Conservation (phyloP, 2,329 filamentous ascomycete species). For the Trichoderma gracile region DNA sequence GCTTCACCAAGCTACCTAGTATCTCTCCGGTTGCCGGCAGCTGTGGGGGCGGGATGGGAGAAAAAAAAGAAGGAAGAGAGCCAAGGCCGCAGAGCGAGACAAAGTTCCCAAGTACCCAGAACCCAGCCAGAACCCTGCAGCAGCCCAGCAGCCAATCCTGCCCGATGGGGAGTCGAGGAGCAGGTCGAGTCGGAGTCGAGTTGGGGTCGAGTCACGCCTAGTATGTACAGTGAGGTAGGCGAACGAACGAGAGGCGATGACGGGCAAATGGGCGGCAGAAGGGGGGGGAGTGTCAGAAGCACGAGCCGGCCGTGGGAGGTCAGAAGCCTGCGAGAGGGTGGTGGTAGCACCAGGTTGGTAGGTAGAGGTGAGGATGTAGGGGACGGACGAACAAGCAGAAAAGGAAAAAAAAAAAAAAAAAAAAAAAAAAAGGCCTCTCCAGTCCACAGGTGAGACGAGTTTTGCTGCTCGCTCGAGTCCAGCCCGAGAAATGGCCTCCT, state of each 20-base stretch:
- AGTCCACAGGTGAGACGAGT: conserved; percentile 13
- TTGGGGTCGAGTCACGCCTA: too few species aligned
- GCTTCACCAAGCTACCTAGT: conserved; percentile 20
- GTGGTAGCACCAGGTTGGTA: too few species aligned
- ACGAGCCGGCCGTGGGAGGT: neutral
- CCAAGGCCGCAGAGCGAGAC: conserved; percentile 17
- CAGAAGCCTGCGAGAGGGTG: conserved; percentile 5
- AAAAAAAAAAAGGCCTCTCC: neutral
- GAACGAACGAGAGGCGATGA: conserved; percentile 14
- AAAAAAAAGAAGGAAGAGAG: conserved; percentile 15
- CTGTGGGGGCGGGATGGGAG: conserved; percentile 19
- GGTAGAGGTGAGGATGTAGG: too few species aligned
- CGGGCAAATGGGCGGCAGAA: conserved; percentile 16
- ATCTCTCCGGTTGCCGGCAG: conserved; percentile 25
- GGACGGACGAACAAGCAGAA: neutral
- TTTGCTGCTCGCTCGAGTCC: neutral
- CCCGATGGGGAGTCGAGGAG: conserved; percentile 13
- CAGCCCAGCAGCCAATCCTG: conserved; percentile 22
- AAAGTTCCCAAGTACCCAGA: conserved; percentile 19
- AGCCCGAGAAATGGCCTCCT: neutral
- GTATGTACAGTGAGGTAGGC: too few species aligned
- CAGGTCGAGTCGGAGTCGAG: neutral
- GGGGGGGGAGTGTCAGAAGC: conserved; percentile 7
- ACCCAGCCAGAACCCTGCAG: conserved; percentile 21
- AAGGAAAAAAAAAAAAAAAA: neutral